Evolutionary conservation across 2,329 filamentous ascomycete species (phyloP), one percentile per base, ranked within the genome.

Genomic region (Leptographium lundbergii): DNA sequence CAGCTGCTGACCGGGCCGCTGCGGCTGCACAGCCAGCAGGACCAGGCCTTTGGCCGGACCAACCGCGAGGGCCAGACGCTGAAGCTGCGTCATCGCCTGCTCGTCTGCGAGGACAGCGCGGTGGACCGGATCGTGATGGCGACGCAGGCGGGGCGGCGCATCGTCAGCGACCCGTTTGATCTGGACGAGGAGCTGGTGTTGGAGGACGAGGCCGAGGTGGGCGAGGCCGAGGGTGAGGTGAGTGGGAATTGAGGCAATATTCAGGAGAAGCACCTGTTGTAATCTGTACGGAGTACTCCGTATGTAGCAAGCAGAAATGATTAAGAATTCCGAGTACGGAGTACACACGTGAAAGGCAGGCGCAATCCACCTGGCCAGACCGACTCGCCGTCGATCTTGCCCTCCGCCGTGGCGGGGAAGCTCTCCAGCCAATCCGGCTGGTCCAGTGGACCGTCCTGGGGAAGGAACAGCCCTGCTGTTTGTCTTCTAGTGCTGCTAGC

Each of bases 1-100:
- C 65, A 65, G 62, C 60, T 64, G 34, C 55, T 65, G 36, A 65
- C 65, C 2, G 64, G 64, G 9, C 62, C 64, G 27, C 54, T 65
- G 60, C 61, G 65, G 13, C 57, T 64, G 34, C 56, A 50, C 61
- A 63, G 63, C 60, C 62, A 63, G 47, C 61, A 63, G 53, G 61
- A 63, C 54, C 64, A 65, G 62, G 64, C 64, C 9, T 65, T 65
- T 63, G 61, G 63, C 1, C 64, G 64, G 39, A 65, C 64, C 22
- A 65, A 65, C 62, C 63, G 64, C 47, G 61, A 63, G 61, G 64
- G 64, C 56, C 64, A 65, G 58, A 58, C 59, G 25, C 57, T 65
- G 54, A 54, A 10, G n/a, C 61, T 66, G 56, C 61, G 61, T 47
- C 65, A 66, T 47, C 48, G 36, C 25, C 60, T 66, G 59, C 60